phyloP scores from a whole-genome alignment of 768 basidiomycete genomes.

The Lactarius trivialis region DNA sequence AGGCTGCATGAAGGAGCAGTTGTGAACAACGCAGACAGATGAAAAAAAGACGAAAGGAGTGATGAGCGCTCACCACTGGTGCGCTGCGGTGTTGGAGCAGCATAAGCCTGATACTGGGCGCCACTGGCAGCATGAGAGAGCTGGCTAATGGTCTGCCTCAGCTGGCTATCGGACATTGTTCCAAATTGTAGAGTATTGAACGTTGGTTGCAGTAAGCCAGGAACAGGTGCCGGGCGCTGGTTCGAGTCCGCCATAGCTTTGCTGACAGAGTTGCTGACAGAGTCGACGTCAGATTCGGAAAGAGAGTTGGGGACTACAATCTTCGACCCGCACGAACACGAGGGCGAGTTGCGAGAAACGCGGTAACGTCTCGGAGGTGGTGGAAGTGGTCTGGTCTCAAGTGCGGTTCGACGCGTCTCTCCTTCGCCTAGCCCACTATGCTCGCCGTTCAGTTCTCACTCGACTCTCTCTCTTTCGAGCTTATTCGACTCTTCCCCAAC shows the following conservation, averaged over 20 bases:
- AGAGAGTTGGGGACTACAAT: slow-evolving; percentile 4
- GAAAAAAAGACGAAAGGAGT: neutral
- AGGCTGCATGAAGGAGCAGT: slow-evolving; percentile 33
- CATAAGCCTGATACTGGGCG: slow-evolving; percentile 33
- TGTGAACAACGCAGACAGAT: neutral
- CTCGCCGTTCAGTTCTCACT: neutral
- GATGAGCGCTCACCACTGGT: slow-evolving; percentile 7
- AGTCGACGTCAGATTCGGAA: slow-evolving; percentile 7
- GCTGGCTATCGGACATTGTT: slow-evolving; percentile 54
- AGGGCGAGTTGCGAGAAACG: neutral
- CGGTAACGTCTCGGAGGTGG: neutral
- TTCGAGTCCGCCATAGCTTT: slow-evolving; percentile 15
- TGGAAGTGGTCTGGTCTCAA: neutral
- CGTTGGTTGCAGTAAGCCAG: neutral
- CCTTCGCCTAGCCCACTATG: neutral
- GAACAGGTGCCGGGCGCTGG: slow-evolving; percentile 13
- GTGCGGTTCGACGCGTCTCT: slow-evolving; percentile 7
- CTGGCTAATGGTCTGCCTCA: slow-evolving; percentile 57
- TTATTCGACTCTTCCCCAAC: slow-evolving; percentile 27
- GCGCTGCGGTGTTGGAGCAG: slow-evolving; percentile 29
- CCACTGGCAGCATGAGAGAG: slow-evolving; percentile 33
- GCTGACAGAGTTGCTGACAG: slow-evolving; percentile 16
- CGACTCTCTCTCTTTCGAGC: neutral
- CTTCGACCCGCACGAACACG: neutral
- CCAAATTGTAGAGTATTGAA: slow-evolving; percentile 30